Evolutionary conservation across 2,329 filamentous ascomycete genomes (phyloP), one percentile per base, ranked within the genome.

Genomic region (Xylogone sp.): DNA sequence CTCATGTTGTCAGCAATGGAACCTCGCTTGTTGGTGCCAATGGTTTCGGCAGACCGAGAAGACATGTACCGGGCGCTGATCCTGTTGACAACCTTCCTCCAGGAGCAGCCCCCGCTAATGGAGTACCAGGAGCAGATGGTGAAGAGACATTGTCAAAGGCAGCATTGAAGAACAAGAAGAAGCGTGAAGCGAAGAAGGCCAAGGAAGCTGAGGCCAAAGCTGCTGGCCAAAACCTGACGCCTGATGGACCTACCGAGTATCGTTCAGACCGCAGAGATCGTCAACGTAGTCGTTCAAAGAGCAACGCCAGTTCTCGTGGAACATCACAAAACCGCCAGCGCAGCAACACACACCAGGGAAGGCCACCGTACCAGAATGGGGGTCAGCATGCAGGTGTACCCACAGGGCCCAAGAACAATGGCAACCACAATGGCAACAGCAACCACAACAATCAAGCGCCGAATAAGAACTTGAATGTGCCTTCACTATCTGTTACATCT

Each of bases 151-250:
- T 94, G 55, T 92, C 88, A 56, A 95, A 94, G 74, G 83, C 87
- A 49, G 91, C 88, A 12, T 75, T 90, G 62, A 97, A 97, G 81
- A 97, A 97, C 74, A 97, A 97, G 83, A 97, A 97, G 83, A 97
- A 97, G 82, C 83, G 94, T 44, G 86, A 89, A 60, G 89, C 89
- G 59, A 97, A 95, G 79, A 97, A 97, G 74, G 82, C 82, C 48
- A 94, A 92, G 67, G 91, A 94, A 45, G 81, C 77, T 5, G 88
- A 90, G 18, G 83, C 81, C 46, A 85, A 84, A 59, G 72, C 74
- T 18, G 34, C 67, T 50, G 72, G 75, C 53, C 66, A 71, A 71
- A 55, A 67, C 7, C 54, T 59, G 12, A 46, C 56, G 6, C 46
- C 54, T 12, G 59, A 63, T 48, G 58, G 51, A 16, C 53, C 57